Evolutionary conservation across 2,329 filamentous ascomycete genomes (phyloP), one percentile per base, ranked within the genome.

Genomic region (Colletotrichum lindemuthianum): DNA sequence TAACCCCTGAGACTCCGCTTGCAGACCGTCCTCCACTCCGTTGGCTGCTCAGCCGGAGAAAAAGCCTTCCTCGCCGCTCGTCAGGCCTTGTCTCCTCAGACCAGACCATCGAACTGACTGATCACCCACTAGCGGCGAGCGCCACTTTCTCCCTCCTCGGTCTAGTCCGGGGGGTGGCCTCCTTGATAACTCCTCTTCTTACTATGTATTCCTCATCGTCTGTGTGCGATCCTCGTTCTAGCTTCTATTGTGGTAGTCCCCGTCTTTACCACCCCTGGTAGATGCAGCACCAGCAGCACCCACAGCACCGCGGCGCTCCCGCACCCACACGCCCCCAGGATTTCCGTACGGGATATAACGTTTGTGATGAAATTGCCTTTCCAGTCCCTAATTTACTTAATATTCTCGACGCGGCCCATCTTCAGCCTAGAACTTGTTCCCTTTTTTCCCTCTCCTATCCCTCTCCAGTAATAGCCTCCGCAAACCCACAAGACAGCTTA

Each of bases 351-450:
- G 24, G 58, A 65, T 65, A 65, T 58, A 61, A 65, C 58, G 40
- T 61, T 60, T 61, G 45, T 56, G 58, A 65, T 60, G 37, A 65
- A 52, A 65, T 65, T 61, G 61, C 58, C 54, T 57, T 51, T 34
- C 51, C 58, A 32, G 34, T 56, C 51, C 47, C 45, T 61, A 48
- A 65, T 61, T 65, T 65, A 51, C 52, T 65, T 61, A 65, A 65
- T 65, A 57, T 61, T 44, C 39, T 32, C 43, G 36, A 49, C 24
- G 24, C 24, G 49, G 45, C 59, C 51, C 59, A 16, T 44, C 52
- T 37, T 8, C 51, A 41, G 13, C 43, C 24, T 24, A 4, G 24
- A 4, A 4, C 24, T 24, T 39, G 11, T 41, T 32, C 34, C 15
- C 11, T 36, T 41, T 15, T 48, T 33, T 56, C 51, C 56, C 37